A percentile compares a stretch with the other conserved stretches of the same genome.
These are phyloP conservation scores for Talaromyces sp. DNA, from an alignment of 2,329 filamentous ascomycete species.

Conservation along the genomic window DNA sequence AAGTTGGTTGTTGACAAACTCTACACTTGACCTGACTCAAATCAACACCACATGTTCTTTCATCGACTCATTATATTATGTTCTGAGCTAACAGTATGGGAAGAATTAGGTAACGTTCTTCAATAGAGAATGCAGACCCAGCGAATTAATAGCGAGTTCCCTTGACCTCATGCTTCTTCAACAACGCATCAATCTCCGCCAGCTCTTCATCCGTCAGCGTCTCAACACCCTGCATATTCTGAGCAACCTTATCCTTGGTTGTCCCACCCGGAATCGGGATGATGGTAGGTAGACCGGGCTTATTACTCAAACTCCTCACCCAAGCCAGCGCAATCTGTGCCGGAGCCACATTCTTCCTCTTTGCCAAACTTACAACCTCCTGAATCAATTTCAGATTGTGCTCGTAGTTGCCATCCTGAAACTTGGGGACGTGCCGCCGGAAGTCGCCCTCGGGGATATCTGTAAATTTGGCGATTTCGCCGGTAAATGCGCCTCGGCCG, in stretches of 20 bases:
- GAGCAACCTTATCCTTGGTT: constrained; percentile 36
- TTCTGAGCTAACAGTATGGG: background rate
- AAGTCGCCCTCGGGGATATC: constrained; percentile 51
- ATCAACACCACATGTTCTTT: background rate
- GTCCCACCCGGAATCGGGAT: constrained; percentile 47
- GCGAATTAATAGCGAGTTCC: constrained; percentile 27
- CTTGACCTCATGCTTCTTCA: constrained; percentile 45
- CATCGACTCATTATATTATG: background rate
- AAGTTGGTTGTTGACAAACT: constrained; percentile 45
- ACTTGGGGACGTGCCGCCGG: constrained; percentile 46
- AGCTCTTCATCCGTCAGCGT: constrained; percentile 38
- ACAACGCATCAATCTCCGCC: constrained; percentile 51
- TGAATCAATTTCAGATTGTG: constrained; percentile 51
- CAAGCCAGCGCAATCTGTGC: constrained; percentile 52
- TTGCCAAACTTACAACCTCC: constrained; percentile 45
- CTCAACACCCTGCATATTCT: constrained; percentile 41
- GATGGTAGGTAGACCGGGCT: constrained; percentile 39
- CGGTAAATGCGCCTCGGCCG: constrained; percentile 55
- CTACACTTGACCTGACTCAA: constrained; percentile 47
- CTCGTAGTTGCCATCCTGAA: constrained; percentile 50
- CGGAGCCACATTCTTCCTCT: constrained; percentile 42
- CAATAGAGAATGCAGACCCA: background rate
- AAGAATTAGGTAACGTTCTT: background rate
- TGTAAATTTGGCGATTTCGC: constrained; percentile 44
- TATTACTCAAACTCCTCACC: constrained; percentile 34